Evolutionary conservation across 2,329 filamentous ascomycete species (phyloP), one percentile per base, ranked within the genome.

Genomic region (Phyllosticta capitalensis): DNA sequence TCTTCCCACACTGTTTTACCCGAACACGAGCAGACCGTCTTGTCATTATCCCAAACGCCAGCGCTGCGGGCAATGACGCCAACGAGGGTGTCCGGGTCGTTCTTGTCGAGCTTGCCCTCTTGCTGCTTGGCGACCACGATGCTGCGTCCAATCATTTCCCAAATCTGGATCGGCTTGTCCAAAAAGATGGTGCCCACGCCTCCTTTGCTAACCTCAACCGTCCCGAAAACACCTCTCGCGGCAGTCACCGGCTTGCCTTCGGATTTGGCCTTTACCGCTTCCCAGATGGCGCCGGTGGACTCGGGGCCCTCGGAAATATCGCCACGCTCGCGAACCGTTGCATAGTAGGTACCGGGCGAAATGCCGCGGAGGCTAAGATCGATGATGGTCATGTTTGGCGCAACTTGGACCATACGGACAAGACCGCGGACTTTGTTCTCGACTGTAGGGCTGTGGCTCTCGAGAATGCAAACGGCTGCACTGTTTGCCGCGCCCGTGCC

Each of bases 1-100:
- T 99, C 94, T 75, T 99, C 89, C 94, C 94, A 99, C 10, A 99
- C 83, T 60, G 92, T 97, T 83, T 97, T 97, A 3, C 94, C 94
- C 45, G 91, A 95, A 75, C 94, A 99, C 54, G 91, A 96, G 73
- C 94, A 99, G 5, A 99, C 92, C 52, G 89, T 96, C 81, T 97
- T 99, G 72, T 96, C 90, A 68, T 99, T 96, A 73, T 96, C 92
- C 94, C 94, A 99, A 63, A 96, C 88, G n/a, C 94, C 94, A 17
- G 94, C 92, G 73, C 92, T 96, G 70, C 94, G 81, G 54, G 94
- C 94, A 75, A 99, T 90, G 56, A 99, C 92, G 9, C 94, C 94
- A 1, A 96, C 89, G 55, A 96, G 78, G 20, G 91, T 96, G 71
- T 95, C 84, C 59, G 85, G 81, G 69, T 96, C 89, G 65, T 96